A percentile compares a stretch with the other conserved stretches of the same genome.
phyloP scores from a whole-genome alignment of 2,329 filamentous ascomycete genomes.

The Diaporthe ampelina region DNA sequence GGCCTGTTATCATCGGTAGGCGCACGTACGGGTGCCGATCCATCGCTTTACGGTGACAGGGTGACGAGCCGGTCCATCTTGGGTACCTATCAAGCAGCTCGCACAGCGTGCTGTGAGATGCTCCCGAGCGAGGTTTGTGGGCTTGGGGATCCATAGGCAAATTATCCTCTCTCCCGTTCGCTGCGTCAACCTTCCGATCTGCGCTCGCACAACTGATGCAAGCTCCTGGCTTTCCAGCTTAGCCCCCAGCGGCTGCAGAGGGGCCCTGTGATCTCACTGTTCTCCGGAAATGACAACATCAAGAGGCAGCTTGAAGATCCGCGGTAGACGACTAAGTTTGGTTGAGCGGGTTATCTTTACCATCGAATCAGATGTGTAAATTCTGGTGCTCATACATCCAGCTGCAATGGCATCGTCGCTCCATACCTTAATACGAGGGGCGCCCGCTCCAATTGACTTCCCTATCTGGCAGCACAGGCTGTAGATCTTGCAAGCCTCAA shows the following conservation, averaged over 20 bases:
- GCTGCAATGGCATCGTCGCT: not conserved
- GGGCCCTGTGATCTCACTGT: not conserved
- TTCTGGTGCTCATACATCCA: not conserved
- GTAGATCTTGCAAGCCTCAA: constrained; percentile 43
- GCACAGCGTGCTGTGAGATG: not conserved
- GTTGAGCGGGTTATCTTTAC: not conserved
- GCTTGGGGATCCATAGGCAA: not conserved
- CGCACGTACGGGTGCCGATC: constrained; percentile 9
- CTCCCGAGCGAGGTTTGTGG: not conserved
- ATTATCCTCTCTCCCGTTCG: not conserved
- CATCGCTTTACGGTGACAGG: not conserved
- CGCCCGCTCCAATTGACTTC: not conserved
- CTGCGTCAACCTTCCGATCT: not conserved
- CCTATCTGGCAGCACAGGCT: constrained; percentile 14
- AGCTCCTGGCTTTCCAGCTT: not conserved
- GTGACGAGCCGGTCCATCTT: not conserved
- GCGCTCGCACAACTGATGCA: not conserved
- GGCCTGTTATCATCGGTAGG: not conserved
- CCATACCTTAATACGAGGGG: not conserved
- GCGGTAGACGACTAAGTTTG: not conserved
- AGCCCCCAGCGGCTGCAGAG: not conserved
- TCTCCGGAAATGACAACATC: not conserved
- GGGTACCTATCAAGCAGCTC: too few species aligned
- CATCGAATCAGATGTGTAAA: not conserved
- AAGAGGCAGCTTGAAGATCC: constrained; percentile 2